A percentile compares a stretch with the other conserved stretches of the same genome.
Conservation (phyloP, 306 rosid species). For the Canavalia gladiata region DNA sequence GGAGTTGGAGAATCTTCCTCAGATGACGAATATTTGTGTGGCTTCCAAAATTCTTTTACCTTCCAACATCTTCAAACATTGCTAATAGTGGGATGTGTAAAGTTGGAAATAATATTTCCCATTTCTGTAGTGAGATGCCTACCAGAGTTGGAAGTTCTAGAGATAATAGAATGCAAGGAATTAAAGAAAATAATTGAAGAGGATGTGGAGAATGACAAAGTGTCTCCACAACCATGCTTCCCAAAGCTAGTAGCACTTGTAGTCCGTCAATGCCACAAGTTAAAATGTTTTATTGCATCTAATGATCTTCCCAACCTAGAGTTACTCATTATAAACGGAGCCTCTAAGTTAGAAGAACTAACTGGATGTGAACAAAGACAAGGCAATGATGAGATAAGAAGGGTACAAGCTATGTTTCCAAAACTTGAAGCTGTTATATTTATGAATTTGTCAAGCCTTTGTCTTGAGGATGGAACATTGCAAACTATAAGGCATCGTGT, state of each 20-base stretch:
- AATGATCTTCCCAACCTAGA: slow-evolving; percentile 20
- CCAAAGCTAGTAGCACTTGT: slow-evolving; percentile 5
- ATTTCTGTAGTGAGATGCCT: background rate
- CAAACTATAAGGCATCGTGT: background rate
- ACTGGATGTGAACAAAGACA: background rate
- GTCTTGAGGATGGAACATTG: slow-evolving; percentile 21
- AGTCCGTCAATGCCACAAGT: slow-evolving; percentile 12
- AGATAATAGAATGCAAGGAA: background rate
- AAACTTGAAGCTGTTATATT: slow-evolving; percentile 18
- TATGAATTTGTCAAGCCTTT: background rate
- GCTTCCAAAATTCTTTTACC: background rate
- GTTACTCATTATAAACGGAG: background rate
- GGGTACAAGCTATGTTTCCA: slow-evolving; percentile 30
- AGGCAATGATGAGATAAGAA: background rate
- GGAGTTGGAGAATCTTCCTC: rapidly evolving
- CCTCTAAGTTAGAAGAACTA: background rate
- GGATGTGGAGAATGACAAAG: background rate
- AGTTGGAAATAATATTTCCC: slow-evolving; percentile 42
- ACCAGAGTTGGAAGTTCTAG: slow-evolving; percentile 6
- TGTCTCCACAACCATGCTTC: background rate
- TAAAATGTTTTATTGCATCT: slow-evolving; percentile 19
- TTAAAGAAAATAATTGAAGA: slow-evolving; percentile 41
- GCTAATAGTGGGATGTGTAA: background rate
- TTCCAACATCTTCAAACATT: background rate
- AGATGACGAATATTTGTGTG: background rate